These are phyloP conservation scores for Xerocomus brunneocitrinus DNA, from an alignment of 768 basidiomycete genomes.

Conservation along the genomic window DNA sequence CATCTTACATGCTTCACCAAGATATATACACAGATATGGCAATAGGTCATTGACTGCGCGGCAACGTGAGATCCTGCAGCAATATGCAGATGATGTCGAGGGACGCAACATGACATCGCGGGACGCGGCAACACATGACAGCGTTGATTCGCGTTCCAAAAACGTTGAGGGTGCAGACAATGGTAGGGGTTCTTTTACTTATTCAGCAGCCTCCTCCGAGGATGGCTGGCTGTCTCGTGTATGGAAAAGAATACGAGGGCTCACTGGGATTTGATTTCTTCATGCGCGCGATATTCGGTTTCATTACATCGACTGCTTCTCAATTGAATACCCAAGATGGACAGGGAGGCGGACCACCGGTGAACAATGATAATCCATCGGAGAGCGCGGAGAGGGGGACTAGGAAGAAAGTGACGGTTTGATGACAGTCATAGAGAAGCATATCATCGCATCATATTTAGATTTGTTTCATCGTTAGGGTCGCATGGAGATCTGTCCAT, in stretches of 20 bases:
- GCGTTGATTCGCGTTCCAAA: slow-evolving; percentile 20
- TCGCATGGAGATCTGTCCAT: slow-evolving; percentile 14
- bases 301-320: slow-evolving; percentile 23
- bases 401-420: slow-evolving; percentile 49
- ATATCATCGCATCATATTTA: slow-evolving; percentile 19
- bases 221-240: slow-evolving; percentile 68
- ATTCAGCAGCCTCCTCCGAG: slow-evolving; percentile 46
- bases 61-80: slow-evolving; percentile 84
- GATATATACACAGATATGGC: slow-evolving; percentile 3
- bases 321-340: slow-evolving; percentile 28
- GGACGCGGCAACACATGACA: slow-evolving; percentile 10
- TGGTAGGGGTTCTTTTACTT: slow-evolving; percentile 73
- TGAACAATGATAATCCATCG: slow-evolving; percentile 31
- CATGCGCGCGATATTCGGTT: slow-evolving; percentile 38
- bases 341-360: slow-evolving; percentile 16
- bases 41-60: slow-evolving; percentile 73
- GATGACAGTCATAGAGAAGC: slow-evolving; percentile 35
- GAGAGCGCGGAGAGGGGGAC: slow-evolving; percentile 41
- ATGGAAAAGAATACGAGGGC: slow-evolving; percentile 63
- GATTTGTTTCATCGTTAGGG: slow-evolving; percentile 14
- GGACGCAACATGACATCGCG: slow-evolving; percentile 40
- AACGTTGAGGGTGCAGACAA: slow-evolving; percentile 36
- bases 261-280: slow-evolving; percentile 66
- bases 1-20: background rate
- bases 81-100: slow-evolving; percentile 92